phyloP scores from a whole-genome alignment of 257 asterid species.

The Phtheirospermum japonicum region DNA sequence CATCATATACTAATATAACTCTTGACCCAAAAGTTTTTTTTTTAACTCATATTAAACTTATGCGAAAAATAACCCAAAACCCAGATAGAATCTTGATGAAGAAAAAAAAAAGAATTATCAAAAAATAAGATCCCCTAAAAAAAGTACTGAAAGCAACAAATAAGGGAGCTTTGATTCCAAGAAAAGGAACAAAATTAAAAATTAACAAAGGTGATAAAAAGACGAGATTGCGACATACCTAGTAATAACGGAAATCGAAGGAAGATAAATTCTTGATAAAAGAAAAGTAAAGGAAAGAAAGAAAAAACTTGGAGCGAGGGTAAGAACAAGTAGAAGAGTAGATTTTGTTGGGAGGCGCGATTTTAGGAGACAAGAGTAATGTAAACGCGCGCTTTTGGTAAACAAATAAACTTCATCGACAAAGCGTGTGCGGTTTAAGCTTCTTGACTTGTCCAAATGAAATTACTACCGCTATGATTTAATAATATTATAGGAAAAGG shows the following conservation, averaged over 20 bases:
- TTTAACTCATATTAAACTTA: neutral
- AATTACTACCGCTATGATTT: neutral
- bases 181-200: conserved; percentile 16
- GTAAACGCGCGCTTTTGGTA: conserved; percentile 25
- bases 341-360: conserved; percentile 6
- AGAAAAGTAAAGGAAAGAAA: neutral
- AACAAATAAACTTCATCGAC: conserved; percentile 26
- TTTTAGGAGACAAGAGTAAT: conserved; percentile 7
- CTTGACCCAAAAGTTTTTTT: conserved; percentile 20
- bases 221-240: conserved; percentile 24
- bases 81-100: conserved; percentile 25
- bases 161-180: conserved; percentile 25
- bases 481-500: no score
- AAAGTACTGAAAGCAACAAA: conserved; percentile 26
- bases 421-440: neutral
- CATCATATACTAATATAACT: conserved; percentile 11
- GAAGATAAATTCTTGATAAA: conserved; percentile 1
- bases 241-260: conserved; percentile 13
- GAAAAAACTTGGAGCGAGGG: neutral
- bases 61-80: conserved; percentile 2
- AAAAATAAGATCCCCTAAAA: neutral
- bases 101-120: conserved; percentile 13
- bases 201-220: neutral
- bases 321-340: conserved; percentile 10
- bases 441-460: conserved; percentile 23